Conservation (phyloP, 108 stramenopile species). For the Nannochloropsis granulata region DNA sequence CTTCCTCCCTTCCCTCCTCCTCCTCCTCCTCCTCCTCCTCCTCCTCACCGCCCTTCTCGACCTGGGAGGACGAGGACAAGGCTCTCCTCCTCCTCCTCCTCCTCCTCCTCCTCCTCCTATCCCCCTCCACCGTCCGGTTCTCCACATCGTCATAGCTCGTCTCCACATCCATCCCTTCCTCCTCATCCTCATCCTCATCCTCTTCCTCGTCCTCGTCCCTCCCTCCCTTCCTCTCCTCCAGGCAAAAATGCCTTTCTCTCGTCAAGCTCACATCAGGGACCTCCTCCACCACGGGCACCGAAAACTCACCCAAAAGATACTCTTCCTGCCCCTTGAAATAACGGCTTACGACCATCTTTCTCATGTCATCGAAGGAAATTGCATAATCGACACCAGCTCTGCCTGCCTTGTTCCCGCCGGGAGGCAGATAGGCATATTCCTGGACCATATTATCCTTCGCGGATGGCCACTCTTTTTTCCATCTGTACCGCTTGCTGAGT, state of each 20-base stretch:
- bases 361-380: background rate
- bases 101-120: background rate
- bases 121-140: background rate
- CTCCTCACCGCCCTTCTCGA: no score
- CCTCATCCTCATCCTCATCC: background rate
- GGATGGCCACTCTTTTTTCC: background rate
- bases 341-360: background rate
- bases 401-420: background rate
- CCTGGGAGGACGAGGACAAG: background rate
- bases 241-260: background rate
- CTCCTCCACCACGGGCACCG: background rate
- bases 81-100: background rate
- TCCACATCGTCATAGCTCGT: background rate
- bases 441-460: background rate
- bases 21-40: background rate
- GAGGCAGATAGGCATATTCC: background rate
- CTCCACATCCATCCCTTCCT: background rate
- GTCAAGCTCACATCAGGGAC: background rate
- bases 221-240: background rate
- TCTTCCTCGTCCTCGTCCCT: background rate
- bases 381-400: background rate
- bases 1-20: background rate
- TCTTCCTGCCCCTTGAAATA: background rate
- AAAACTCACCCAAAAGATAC: background rate
- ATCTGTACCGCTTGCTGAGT: background rate